These are phyloP conservation scores for Cafeteria roenbergensis DNA, from an alignment of 108 stramenopile species.

Conservation along the genomic window DNA sequence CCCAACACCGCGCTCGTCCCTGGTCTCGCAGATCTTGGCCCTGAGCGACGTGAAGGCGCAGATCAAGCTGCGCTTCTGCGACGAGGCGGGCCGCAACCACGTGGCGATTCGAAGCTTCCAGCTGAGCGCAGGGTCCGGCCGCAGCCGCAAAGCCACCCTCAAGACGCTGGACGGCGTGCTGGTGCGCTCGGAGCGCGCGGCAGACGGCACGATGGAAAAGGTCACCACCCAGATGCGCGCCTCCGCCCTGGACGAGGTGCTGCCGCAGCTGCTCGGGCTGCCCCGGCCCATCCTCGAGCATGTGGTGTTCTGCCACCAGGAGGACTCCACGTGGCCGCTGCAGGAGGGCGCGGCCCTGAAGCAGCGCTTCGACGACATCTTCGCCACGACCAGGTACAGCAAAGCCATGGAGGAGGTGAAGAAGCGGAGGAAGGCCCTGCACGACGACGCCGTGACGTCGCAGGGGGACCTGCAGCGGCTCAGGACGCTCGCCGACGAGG, in stretches of 20 bases:
- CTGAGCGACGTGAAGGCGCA: constrained; percentile 67
- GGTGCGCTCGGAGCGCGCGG: background rate
- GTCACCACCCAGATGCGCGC: constrained; percentile 72
- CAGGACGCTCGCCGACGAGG: constrained; percentile 66
- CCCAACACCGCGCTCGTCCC: constrained; percentile 64
- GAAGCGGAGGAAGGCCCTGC: constrained; percentile 57
- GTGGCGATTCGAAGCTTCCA: too few relatives aligned
- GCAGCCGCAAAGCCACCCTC: too few relatives aligned
- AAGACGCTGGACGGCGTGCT: constrained; percentile 10
- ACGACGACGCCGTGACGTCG: constrained; percentile 16
- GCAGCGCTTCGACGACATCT: constrained; percentile 98
- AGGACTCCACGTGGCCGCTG: constrained; percentile 52
- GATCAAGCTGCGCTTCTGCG: too few relatives aligned
- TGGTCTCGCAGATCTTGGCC: constrained; percentile 74
- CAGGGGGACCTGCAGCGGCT: constrained; percentile 43
- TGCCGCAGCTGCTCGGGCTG: constrained; percentile 71
- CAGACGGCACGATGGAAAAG: constrained; percentile 59
- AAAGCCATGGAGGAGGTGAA: constrained; percentile 84
- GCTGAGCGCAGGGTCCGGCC: too few relatives aligned
- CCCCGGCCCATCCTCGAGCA: constrained; percentile 85
- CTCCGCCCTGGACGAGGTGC: constrained; percentile 44
- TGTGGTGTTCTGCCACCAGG: constrained; percentile 92
- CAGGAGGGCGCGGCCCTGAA: constrained; percentile 90
- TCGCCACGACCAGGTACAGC: constrained; percentile 82
- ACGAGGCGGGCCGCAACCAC: too few relatives aligned